phyloP scores from a whole-genome alignment of 2,329 filamentous ascomycete genomes.

The Tothia fuscella region DNA sequence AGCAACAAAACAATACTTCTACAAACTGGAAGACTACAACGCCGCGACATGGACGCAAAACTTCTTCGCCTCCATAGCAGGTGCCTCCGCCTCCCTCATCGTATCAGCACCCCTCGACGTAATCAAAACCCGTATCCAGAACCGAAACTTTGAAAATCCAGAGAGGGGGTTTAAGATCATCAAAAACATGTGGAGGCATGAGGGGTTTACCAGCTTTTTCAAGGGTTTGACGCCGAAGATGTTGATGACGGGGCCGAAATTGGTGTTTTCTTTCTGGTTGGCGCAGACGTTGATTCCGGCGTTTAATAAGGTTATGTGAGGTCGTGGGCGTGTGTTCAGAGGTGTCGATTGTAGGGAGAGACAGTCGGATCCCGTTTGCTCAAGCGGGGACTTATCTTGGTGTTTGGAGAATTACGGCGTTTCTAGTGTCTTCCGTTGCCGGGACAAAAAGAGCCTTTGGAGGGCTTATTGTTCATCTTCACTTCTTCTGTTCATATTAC shows the following conservation, averaged over 20 bases:
- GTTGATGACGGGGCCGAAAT: constrained; percentile 96
- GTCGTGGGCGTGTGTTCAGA: too few relatives aligned
- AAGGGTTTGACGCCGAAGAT: constrained; percentile 96
- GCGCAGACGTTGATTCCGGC: constrained; percentile 95
- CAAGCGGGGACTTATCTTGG: not conserved
- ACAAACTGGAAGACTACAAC: constrained; percentile 87
- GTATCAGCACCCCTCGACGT: constrained; percentile 95
- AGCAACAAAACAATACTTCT: constrained; percentile 94
- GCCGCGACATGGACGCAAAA: constrained; percentile 88
- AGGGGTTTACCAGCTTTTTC: constrained; percentile 83
- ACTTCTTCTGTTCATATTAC: too few relatives aligned
- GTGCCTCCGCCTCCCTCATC: constrained; percentile 86
- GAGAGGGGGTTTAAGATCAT: constrained; percentile 89
- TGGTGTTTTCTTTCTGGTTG: constrained; percentile 99
- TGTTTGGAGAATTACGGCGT: not conserved
- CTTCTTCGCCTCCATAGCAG: constrained; percentile 90
- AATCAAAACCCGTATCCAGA: constrained; percentile 97
- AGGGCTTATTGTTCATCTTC: too few relatives aligned
- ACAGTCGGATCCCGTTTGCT: not conserved
- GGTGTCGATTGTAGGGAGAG: too few relatives aligned
- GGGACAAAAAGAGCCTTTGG: too few relatives aligned
- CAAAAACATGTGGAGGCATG: constrained; percentile 82
- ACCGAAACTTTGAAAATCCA: constrained; percentile 96
- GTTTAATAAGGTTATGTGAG: constrained; percentile 58
- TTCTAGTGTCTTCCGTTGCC: too few relatives aligned